Evolutionary conservation across 2,329 filamentous ascomycete genomes (phyloP).

Genomic region (Talaromyces funiculosus): DNA sequence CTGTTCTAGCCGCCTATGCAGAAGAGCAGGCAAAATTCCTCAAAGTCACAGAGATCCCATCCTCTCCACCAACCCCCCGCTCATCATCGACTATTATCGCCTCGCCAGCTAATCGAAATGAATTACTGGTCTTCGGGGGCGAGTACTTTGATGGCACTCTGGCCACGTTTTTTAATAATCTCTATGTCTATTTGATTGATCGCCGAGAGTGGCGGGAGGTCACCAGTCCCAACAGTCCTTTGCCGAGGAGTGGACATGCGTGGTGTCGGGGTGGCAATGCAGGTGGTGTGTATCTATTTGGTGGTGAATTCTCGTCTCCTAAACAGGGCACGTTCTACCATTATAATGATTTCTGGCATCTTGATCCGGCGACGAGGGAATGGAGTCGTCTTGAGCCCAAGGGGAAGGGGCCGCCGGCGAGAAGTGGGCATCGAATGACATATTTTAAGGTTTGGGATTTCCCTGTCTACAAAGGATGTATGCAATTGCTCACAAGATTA

Average conservation of each 20-base stretch:
- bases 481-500: not conserved
- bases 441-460: constrained; percentile 63
- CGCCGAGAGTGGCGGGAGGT: constrained; percentile 86
- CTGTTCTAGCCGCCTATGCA: constrained; percentile 86
- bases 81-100: constrained; percentile 77
- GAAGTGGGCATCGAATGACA: constrained; percentile 92
- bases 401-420: constrained; percentile 67
- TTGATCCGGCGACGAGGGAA: constrained; percentile 77
- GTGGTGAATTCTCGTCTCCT: constrained; percentile 78
- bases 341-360: constrained; percentile 96
- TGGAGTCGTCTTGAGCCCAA: constrained; percentile 84
- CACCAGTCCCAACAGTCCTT: constrained; percentile 82
- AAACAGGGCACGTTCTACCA: constrained; percentile 99
- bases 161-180: constrained; percentile 65
- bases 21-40: constrained; percentile 90
- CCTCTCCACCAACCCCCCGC: constrained; percentile 68
- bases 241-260: constrained; percentile 87
- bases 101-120: constrained; percentile 78
- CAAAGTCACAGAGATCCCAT: constrained; percentile 79
- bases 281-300: constrained; percentile 83
- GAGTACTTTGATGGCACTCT: constrained; percentile 92
- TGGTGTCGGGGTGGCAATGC: constrained; percentile 88
- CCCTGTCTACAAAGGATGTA: not conserved
- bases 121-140: constrained; percentile 85
- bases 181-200: constrained; percentile 68